Evolutionary conservation across 1,284 basidiomycete genomes (phyloP), one percentile per base, ranked within the genome.

Genomic region (Athelia sp.): DNA sequence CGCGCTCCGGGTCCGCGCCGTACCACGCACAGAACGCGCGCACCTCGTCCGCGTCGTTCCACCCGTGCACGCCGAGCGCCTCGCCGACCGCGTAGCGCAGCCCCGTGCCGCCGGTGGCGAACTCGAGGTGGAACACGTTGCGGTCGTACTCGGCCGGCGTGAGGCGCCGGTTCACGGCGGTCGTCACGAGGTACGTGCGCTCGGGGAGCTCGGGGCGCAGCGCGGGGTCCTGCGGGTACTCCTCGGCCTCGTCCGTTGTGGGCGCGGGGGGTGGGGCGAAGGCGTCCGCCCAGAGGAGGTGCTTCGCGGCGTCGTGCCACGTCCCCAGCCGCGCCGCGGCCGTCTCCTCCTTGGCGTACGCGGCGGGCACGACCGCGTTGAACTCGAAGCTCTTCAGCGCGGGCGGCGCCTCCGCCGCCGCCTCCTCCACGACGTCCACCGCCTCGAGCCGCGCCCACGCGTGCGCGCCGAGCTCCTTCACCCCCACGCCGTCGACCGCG

Each of bases 51-150:
- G 82, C 81, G 66, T 99, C 94, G 69, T 99, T 99, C 94, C 94
- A 98, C 34, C 97, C 97, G 67, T 99, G 93, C 44, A 99, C 79
- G 49, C 96, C 96, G 38, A 99, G 83, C 17, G 97, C 97, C 72
- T 99, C 96, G 52, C 96, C 96, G 51, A 99, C 93, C 43, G 83
- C 87, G 70, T 99, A 99, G 70, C 89, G 93, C 57, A 99, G 81
- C 9, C 93, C 94, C 15, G 97, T 99, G 40, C 92, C 91, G 46
- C 80, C 73, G 10, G 93, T 94, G 68, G 94, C 85, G 66, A 99
- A 93, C 75, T 98, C 96, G 65, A 99, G 82, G 72, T 99, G 96
- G 80, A 99, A 99, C 51, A 99, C 93, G 69, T 99, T 98, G 56
- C 97, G 90, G 71, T 98, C 92, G 70, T 99, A 99, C 56, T 96